Percentiles rank a stretch among this genome's conserved stretches.
Conservation (phyloP, 106 monocot species). For the Amphibolis antarctica region DNA sequence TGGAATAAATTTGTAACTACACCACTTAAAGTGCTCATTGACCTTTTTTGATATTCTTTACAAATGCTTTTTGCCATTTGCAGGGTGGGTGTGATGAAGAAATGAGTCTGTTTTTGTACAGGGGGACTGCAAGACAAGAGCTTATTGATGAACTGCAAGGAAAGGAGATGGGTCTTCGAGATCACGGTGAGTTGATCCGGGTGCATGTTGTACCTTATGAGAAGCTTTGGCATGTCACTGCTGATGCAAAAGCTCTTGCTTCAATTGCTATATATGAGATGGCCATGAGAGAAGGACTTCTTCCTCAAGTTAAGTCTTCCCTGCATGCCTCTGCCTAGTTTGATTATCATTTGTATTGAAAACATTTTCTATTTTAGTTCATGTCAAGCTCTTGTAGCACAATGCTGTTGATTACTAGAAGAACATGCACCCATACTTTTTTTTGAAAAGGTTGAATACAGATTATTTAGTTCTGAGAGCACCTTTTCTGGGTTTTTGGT, state of each 20-base stretch:
- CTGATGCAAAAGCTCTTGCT: constrained; percentile 76
- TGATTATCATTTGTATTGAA: background rate
- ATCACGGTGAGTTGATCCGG: constrained; percentile 91
- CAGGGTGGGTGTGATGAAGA: constrained; percentile 98
- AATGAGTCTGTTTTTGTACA: constrained; percentile 70
- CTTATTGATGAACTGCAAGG: constrained; percentile 50
- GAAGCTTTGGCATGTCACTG: constrained; percentile 71
- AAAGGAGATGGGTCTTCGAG: constrained; percentile 71
- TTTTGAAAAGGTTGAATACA: no score
- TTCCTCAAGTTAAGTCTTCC: constrained; percentile 8
- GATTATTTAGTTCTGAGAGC: no score
- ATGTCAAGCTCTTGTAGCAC: no score
- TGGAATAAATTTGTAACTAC: no score
- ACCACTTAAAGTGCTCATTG: no score
- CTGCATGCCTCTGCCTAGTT: background rate
- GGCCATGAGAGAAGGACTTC: constrained; percentile 73
- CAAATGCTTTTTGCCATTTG: background rate
- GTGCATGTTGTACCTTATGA: constrained; percentile 70
- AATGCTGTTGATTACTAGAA: no score
- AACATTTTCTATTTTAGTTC: no score
- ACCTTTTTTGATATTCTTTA: no score
- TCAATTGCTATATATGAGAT: constrained; percentile 86
- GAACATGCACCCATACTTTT: no score
- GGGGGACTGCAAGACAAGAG: constrained; percentile 39
- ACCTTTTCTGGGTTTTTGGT: no score